Evolutionary conservation across 1,284 basidiomycete species (phyloP), one percentile per base, ranked within the genome.

Genomic region (Fistulinella cinereoalba): DNA sequence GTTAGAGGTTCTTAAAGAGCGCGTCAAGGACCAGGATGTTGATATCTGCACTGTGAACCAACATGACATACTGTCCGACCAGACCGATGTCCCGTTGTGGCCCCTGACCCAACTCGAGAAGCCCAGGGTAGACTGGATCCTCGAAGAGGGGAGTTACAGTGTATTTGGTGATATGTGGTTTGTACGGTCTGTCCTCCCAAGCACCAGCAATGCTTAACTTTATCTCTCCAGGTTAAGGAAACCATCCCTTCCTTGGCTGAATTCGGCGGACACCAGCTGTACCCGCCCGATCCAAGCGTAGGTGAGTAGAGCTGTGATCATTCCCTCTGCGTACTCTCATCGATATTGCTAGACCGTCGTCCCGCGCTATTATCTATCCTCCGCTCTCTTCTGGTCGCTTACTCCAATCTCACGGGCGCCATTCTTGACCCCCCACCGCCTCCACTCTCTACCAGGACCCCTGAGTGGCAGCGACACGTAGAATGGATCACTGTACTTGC

Each of bases 121-220:
- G 65, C 87, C 87, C 44, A 76, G 85, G 39, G 81, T 85, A 15
- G 87, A 90, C 61, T 90, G 87, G 87, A 87, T 90, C 46, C 68
- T 85, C 1, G 86, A 89, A 41, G 77, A 81, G 36, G 80, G 83
- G 0, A 71, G 80, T 52, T 89, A 88, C 56, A 77, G 76, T 46
- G 84, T 84, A 16, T 90, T 84, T 62, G 87, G 85, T n/a, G 86
- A 89, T 61, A 75, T 75, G 56, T 89, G 87, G 87, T 81, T 81
- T 82, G 86, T 89, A 64, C 56, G 79, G 56, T 44, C 25, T 15
- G 55, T 58, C 56, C 47, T 41, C 49, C n/a, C 48, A 36, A 21
- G 25, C 44, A 40, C 46, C 22, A 47, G 42, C 48, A 47, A 44
- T 48, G 24, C 49, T 50, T 50, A 18, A 55, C 51, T 37, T 21